These are phyloP conservation scores for Suillus ampliporus DNA, from an alignment of 768 basidiomycete genomes.

Conservation along the genomic window DNA sequence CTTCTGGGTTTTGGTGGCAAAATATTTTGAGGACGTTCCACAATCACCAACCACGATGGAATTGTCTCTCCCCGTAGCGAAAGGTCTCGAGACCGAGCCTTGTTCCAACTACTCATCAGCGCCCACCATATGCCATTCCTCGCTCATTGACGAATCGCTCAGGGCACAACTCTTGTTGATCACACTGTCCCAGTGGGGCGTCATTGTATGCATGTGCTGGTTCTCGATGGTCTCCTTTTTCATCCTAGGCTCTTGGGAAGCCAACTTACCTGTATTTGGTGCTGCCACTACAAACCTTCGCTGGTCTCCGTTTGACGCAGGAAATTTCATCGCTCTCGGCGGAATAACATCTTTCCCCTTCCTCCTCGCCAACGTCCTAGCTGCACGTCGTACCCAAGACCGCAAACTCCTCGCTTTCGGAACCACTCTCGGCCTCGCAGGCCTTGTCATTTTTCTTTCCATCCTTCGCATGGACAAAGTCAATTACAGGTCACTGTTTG, in stretches of 20 bases:
- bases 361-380: slow-evolving; percentile 62
- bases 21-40: slow-evolving; percentile 50
- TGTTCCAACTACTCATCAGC: slow-evolving; percentile 3
- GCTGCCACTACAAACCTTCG: slow-evolving; percentile 46
- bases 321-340: slow-evolving; percentile 74
- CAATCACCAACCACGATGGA: slow-evolving; percentile 16
- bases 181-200: slow-evolving; percentile 51
- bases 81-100: slow-evolving; percentile 12
- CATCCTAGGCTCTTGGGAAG: slow-evolving; percentile 72
- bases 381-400: slow-evolving; percentile 64
- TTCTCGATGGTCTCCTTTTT: slow-evolving; percentile 74
- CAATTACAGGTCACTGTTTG: slow-evolving; percentile 52
- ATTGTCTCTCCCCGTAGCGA: slow-evolving; percentile 8
- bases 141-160: slow-evolving; percentile 16
- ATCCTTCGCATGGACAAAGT: slow-evolving; percentile 48
- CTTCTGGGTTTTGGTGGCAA: slow-evolving; percentile 50
- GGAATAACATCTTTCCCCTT: slow-evolving; percentile 68
- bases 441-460: slow-evolving; percentile 55
- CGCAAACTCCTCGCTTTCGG: slow-evolving; percentile 62
- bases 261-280: slow-evolving; percentile 68
- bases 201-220: slow-evolving; percentile 70
- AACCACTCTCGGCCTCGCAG: slow-evolving; percentile 52
- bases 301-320: slow-evolving; percentile 67
- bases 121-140: not conserved
- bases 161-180: slow-evolving; percentile 18